Conservation (phyloP, 1,284 basidiomycete genomes). For the Golubevia pallescens region DNA sequence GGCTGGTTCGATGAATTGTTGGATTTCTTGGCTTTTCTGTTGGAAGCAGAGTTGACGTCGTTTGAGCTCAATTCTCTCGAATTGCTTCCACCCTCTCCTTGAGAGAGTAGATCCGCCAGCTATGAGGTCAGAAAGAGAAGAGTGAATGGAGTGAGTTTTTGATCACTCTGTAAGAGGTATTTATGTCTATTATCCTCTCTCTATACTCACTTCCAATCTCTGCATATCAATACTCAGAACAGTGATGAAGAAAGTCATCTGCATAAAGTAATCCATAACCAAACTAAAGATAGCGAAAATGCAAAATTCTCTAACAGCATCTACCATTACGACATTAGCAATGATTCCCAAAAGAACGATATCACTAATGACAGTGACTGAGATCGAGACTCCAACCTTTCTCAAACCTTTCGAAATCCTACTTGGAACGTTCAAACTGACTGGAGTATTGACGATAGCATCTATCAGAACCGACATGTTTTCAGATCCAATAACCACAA, state of each 20-base stretch:
- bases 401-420: slow-evolving; percentile 87
- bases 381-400: slow-evolving; percentile 86
- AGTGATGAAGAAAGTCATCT: slow-evolving; percentile 88
- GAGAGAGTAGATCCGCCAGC: slow-evolving; percentile 78
- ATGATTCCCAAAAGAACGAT: slow-evolving; percentile 81
- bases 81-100: slow-evolving; percentile 51
- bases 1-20: too few relatives aligned
- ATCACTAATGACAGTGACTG: slow-evolving; percentile 87
- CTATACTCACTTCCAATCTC: slow-evolving; percentile 79
- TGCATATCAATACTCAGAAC: slow-evolving; percentile 89
- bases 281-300: slow-evolving; percentile 90
- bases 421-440: slow-evolving; percentile 87
- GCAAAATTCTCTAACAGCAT: slow-evolving; percentile 90
- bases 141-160: too few relatives aligned
- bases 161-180: too few relatives aligned
- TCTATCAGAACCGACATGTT: slow-evolving; percentile 94
- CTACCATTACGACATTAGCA: slow-evolving; percentile 74
- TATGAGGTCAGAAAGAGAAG: slow-evolving; percentile 63
- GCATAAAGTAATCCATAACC: slow-evolving; percentile 92
- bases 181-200: too few relatives aligned
- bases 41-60: too few relatives aligned
- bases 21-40: too few relatives aligned
- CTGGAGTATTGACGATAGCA: slow-evolving; percentile 85
- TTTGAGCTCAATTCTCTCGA: too few relatives aligned
- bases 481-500: slow-evolving; percentile 93